Conservation (phyloP, 2,329 filamentous ascomycete genomes). For the Xylariaceae sp. region DNA sequence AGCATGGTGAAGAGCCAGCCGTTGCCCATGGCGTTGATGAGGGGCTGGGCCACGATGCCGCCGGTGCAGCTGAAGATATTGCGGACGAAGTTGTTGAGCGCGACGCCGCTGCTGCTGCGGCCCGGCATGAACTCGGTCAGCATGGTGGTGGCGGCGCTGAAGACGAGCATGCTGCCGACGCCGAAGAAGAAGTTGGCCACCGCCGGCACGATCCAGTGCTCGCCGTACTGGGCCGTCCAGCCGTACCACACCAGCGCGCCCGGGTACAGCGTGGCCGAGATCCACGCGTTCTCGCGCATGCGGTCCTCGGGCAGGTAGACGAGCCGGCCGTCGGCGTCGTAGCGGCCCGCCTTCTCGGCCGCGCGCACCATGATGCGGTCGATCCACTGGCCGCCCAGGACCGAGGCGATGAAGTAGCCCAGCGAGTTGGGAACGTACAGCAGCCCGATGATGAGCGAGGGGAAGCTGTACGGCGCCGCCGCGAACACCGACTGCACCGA, state of each 20-base stretch:
- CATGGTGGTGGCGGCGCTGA: slow-evolving; percentile 76
- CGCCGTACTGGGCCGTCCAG: slow-evolving; percentile 69
- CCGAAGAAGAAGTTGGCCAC: slow-evolving; percentile 76
- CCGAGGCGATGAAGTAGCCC: slow-evolving; percentile 70
- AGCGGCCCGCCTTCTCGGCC: slow-evolving; percentile 69
- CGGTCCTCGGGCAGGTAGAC: slow-evolving; percentile 77
- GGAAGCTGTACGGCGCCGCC: slow-evolving; percentile 67
- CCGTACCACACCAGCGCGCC: slow-evolving; percentile 74
- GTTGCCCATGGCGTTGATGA: slow-evolving; percentile 71
- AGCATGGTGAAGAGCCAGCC: slow-evolving; percentile 74
- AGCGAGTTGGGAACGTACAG: slow-evolving; percentile 76
- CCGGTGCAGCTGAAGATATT: slow-evolving; percentile 79
- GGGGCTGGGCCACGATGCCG: slow-evolving; percentile 68
- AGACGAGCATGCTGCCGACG: slow-evolving; percentile 77
- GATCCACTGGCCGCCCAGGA: slow-evolving; percentile 76
- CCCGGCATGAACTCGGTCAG: slow-evolving; percentile 81
- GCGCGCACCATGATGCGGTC: slow-evolving; percentile 80
- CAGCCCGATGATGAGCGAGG: slow-evolving; percentile 69
- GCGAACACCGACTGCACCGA: slow-evolving; percentile 73
- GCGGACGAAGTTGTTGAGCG: slow-evolving; percentile 78
- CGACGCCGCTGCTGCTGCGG: slow-evolving; percentile 71
- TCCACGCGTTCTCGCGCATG: slow-evolving; percentile 80
- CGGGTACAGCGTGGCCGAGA: slow-evolving; percentile 72
- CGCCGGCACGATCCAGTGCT: slow-evolving; percentile 65
- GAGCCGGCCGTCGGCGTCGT: slow-evolving; percentile 67